Percentiles rank a stretch among this genome's conserved stretches.
These are phyloP conservation scores for Chytriomyces confervae DNA, from an alignment of 192 early-diverging fungal genomes.

Conservation along the genomic window DNA sequence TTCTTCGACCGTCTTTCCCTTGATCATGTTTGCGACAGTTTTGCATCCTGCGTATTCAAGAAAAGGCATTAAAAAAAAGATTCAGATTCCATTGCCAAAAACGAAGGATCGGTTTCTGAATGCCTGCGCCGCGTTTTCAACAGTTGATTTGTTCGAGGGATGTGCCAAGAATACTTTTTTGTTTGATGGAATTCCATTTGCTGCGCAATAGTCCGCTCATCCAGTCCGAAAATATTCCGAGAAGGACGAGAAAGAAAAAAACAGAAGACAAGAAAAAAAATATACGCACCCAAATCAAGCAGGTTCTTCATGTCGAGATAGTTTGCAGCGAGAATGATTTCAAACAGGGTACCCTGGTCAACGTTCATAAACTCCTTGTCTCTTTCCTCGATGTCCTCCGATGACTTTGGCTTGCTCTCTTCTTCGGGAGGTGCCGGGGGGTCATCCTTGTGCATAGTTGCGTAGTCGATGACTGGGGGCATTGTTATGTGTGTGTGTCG, in stretches of 20 bases:
- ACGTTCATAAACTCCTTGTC: conserved; percentile 89
- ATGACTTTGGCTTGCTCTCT: conserved; percentile 65
- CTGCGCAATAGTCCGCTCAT: background rate
- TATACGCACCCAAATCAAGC: conserved; percentile 61
- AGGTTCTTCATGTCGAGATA: conserved; percentile 69
- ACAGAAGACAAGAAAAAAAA: too few relatives aligned
- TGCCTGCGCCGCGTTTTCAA: background rate
- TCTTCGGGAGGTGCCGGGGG: conserved; percentile 59
- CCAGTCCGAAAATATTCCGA: too few relatives aligned
- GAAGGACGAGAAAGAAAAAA: too few relatives aligned
- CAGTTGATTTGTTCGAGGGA: background rate
- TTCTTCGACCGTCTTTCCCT: conserved; percentile 86
- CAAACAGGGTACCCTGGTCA: conserved; percentile 93
- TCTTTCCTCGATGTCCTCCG: conserved; percentile 86
- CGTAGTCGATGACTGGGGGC: conserved; percentile 83
- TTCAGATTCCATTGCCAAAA: background rate
- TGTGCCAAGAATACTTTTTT: background rate
- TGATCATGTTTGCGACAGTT: conserved; percentile 92
- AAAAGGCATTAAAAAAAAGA: too few relatives aligned
- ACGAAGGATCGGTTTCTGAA: background rate
- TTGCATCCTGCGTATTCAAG: conserved; percentile 71
- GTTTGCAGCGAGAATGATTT: conserved; percentile 81
- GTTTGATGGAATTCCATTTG: background rate
- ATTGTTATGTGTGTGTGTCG: background rate
- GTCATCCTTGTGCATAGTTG: conserved; percentile 83